These are phyloP conservation scores for Globisporangium polare DNA, from an alignment of 352 stramenopile species.

Conservation along the genomic window DNA sequence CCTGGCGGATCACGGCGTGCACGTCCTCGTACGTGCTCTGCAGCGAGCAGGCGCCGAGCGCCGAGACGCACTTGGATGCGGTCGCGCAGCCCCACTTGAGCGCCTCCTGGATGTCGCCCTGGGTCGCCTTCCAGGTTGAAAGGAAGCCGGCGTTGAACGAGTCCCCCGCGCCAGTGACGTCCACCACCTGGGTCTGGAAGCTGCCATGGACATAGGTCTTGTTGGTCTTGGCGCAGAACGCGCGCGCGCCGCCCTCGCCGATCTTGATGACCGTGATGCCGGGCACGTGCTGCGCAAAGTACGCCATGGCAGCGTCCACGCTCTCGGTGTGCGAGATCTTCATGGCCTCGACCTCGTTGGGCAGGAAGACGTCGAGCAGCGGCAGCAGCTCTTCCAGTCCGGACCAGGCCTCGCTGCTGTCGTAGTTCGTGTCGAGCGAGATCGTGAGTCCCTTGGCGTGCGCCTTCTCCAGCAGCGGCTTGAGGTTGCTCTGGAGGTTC, in stretches of 20 bases:
- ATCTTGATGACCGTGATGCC: constrained; percentile 71
- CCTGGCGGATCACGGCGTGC: constrained; percentile 24
- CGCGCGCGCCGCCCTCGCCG: constrained; percentile 53
- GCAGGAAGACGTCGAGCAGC: constrained; percentile 78
- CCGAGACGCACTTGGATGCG: constrained; percentile 51
- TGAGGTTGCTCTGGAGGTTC: constrained; percentile 55
- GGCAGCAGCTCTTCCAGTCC: constrained; percentile 56
- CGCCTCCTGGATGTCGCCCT: constrained; percentile 41
- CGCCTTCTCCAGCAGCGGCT: constrained; percentile 50
- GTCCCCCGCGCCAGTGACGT: constrained; percentile 79
- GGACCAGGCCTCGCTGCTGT: constrained; percentile 60
- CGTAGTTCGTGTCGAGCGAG: constrained; percentile 85
- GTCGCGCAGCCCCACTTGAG: constrained; percentile 68
- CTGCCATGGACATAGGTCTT: constrained; percentile 39
- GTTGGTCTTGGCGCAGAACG: constrained; percentile 39
- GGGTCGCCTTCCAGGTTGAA: constrained; percentile 52
- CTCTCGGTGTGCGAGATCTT: constrained; percentile 42
- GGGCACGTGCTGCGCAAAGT: constrained; percentile 37
- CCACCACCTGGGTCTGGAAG: constrained; percentile 57
- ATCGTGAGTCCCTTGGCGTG: constrained; percentile 62
- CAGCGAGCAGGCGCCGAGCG: constrained; percentile 52
- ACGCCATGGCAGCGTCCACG: constrained; percentile 52
- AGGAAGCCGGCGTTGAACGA: constrained; percentile 87
- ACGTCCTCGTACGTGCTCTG: constrained; percentile 43
- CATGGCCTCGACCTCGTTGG: constrained; percentile 81